Conservation (phyloP, 805 yeast genomes). For the Kluyveromyces siamensis region DNA sequence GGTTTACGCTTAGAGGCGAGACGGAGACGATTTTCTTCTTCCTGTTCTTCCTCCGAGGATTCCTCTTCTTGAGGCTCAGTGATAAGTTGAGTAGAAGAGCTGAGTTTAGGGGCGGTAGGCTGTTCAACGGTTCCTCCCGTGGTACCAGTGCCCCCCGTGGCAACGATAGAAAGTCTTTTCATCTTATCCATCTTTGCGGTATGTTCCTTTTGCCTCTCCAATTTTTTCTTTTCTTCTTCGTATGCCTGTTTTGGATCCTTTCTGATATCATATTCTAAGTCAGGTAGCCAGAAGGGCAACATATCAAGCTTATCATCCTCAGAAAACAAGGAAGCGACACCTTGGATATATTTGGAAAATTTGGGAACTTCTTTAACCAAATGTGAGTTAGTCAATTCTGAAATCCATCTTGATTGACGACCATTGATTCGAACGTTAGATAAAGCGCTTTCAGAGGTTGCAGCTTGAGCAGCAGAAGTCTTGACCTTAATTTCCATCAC, state of each 20-base stretch:
- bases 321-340: constrained; percentile 76
- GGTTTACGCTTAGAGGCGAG: constrained; percentile 10
- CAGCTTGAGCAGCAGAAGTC: constrained; percentile 24
- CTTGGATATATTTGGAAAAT: constrained; percentile 88
- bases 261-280: constrained; percentile 69
- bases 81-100: background rate
- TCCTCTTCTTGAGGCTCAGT: constrained; percentile 36
- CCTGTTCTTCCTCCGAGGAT: constrained; percentile 36
- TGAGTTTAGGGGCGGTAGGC: background rate
- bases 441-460: constrained; percentile 8
- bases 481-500: constrained; percentile 80
- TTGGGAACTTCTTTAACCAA: constrained; percentile 90
- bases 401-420: constrained; percentile 60
- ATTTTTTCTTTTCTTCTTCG: constrained; percentile 51
- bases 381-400: constrained; percentile 73
- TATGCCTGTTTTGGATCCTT: constrained; percentile 73
- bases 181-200: constrained; percentile 29
- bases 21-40: constrained; percentile 9
- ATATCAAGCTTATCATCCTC: constrained; percentile 80
- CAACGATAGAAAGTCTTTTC: constrained; percentile 25
- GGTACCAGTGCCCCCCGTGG: constrained; percentile 5
- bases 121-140: constrained; percentile 1
- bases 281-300: constrained; percentile 92
- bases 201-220: constrained; percentile 36
- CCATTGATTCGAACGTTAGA: constrained; percentile 13